Evolutionary conservation across 2,329 filamentous ascomycete species (phyloP), one percentile per base, ranked within the genome.

Genomic region (Stagonosporopsis rhizophila): DNA sequence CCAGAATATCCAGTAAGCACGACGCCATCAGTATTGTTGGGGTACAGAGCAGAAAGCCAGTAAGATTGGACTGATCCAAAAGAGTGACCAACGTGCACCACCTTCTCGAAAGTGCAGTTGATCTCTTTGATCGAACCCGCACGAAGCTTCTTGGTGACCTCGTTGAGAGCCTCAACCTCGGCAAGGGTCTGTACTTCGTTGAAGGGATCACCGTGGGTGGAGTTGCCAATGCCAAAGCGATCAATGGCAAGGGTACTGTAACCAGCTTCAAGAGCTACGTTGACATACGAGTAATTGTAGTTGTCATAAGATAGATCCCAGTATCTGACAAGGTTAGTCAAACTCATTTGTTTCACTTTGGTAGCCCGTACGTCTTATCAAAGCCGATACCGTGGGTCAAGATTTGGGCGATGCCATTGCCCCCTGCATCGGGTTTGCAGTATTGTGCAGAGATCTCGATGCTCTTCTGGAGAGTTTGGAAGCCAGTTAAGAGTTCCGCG

Each of bases 261-360:
- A 37, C 83, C 83, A 35, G 81, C 78, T 8, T 78, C 61, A 2
- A 87, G 78, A 2, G 87, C 86, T 12, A 74, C 73, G 42, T 83
- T 77, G 25, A 85, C 79, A 69, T 89, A 89, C 66, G 81, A 85
- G 76, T 89, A 88, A 68, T 87, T 85, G 77, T 80, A 82, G 64
- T 81, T 76, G 68, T 85, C 80, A 74, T 78, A 83, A 0, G 83
- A 70, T 11, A 84, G 70, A 67, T 89, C 85, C 86, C 86, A 89
- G 77, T 88, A 89, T 40, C 78, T 83, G 44, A 20, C 4, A 4
- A 2, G 14, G 45, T 56, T 35, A 59, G 32, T 23, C 50, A 44
- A 23, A 8, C 7, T 17, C 4, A 12, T 7, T 14, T 2, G n/a
- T 19, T 6, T 14, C 5, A 15, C 11, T 15, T 19, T n/a, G 12